Evolutionary conservation across 306 rosid genomes (phyloP).

Genomic region (Fragaria vesca): DNA sequence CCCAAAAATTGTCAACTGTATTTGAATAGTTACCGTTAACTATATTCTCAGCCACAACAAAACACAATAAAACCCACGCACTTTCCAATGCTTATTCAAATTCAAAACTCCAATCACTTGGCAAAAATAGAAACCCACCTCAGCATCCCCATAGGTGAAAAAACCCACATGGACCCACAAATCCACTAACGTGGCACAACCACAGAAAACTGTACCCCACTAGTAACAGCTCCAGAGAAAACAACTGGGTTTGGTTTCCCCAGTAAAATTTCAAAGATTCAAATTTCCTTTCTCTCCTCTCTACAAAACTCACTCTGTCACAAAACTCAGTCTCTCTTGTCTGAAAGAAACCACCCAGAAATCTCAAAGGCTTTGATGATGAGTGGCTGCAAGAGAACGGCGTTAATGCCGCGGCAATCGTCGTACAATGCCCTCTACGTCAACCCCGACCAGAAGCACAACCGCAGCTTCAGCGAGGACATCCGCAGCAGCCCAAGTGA

Average conservation of each 20-base stretch:
- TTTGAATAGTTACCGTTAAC: slow-evolving; percentile 26
- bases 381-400: slow-evolving; percentile 22
- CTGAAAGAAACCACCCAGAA: slow-evolving; percentile 3
- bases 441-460: slow-evolving; percentile 58
- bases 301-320: not conserved
- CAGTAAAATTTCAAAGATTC: not conserved
- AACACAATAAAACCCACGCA: not conserved
- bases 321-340: not conserved
- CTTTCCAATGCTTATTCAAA: slow-evolving; percentile 13
- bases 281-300: not conserved
- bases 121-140: not conserved
- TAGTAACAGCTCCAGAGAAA: not conserved
- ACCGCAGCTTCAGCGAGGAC: slow-evolving; percentile 61
- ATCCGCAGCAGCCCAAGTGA: slow-evolving; percentile 23
- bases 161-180: not conserved
- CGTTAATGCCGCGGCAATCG: slow-evolving; percentile 29
- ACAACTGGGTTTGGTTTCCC: not conserved
- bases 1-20: not conserved
- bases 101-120: not conserved
- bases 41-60: not conserved
- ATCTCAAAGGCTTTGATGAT: not conserved
- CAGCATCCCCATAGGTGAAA: not conserved
- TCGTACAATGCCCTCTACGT: slow-evolving; percentile 47
- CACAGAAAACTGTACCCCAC: not conserved
- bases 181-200: not conserved